Conservation (phyloP, 2,329 filamentous ascomycete species). For the Arachnomyces sp. region DNA sequence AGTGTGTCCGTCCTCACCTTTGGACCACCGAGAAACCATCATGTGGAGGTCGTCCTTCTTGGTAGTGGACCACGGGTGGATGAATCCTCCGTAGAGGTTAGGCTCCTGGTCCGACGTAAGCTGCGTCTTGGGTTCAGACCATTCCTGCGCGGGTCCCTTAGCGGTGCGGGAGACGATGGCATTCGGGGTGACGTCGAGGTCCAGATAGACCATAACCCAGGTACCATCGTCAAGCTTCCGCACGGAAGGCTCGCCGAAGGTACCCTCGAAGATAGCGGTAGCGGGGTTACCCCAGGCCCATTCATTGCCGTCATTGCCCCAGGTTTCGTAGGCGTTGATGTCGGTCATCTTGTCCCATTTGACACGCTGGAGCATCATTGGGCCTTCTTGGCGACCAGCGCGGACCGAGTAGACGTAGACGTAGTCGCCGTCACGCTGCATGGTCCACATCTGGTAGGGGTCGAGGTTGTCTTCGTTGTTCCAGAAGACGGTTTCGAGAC, state of each 20-base stretch:
- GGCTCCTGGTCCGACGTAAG: constrained; percentile 8
- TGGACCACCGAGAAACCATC: constrained; percentile 11
- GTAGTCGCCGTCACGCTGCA: constrained; percentile 8
- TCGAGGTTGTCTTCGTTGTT: constrained; percentile 6
- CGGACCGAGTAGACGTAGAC: constrained; percentile 9
- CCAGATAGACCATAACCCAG: constrained; percentile 8
- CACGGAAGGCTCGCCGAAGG: constrained; percentile 8
- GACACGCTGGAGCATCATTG: constrained; percentile 10
- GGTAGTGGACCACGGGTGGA: constrained; percentile 11
- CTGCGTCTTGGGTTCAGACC: constrained; percentile 8
- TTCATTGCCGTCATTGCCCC: constrained; percentile 6
- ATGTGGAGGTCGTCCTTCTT: constrained; percentile 9
- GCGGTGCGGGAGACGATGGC: constrained; percentile 8
- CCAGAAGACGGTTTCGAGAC: constrained; percentile 4
- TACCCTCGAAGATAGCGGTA: constrained; percentile 7
- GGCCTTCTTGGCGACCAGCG: constrained; percentile 6
- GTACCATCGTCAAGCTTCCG: constrained; percentile 8
- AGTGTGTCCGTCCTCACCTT: constrained; percentile 1
- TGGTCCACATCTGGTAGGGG: constrained; percentile 10
- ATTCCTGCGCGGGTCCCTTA: constrained; percentile 3
- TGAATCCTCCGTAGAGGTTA: constrained; percentile 10
- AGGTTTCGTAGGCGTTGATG: constrained; percentile 5
- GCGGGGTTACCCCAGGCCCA: constrained; percentile 6
- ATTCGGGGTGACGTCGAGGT: constrained; percentile 1
- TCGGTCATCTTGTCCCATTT: constrained; percentile 8